Evolutionary conservation across 768 basidiomycete genomes (phyloP), one percentile per base, ranked within the genome.

Genomic region (Termitomyces bulborhizus): DNA sequence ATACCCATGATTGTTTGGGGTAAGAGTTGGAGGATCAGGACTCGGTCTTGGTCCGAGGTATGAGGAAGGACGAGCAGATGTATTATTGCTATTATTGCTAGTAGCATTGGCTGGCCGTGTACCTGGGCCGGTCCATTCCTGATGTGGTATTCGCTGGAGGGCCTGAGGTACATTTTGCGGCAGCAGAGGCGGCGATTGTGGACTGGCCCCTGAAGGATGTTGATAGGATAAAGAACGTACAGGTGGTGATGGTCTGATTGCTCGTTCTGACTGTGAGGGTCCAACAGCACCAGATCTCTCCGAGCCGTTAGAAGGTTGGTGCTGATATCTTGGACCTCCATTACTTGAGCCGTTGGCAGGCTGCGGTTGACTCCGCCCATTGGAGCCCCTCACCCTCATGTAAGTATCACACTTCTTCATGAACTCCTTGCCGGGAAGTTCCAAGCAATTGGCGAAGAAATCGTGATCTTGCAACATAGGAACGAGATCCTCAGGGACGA

Each of bases 401-500:
- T 93, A 96, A n/a, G 85, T 86, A 57, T 94, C 92, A 59, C 90
- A 92, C 71, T 91, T 95, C 80, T 92, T 97, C 74, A 98, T 73
- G 67, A 98, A 93, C 44, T 99, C 96, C 69, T 96, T 96, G 61
- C 87, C 85, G 1, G 94, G 93, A 27, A 98, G 78, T 40, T 98
- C 96, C 71, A 94, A 71, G 49, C 83, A 86, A 68, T 84, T 93
- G 46, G 82, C 76, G 67, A 99, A 97, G 68, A 95, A 90, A 32
- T 98, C 94, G 66, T 93, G 90, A 62, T 98, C 94, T 51, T 86
- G 82, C 16, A 99, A 78, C 53, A 98, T 90, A 12, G 85, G 74
- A 39, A 90, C 64, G 66, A 98, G 88, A 65, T 99, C 96, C 63
- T 83, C 80, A 5, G 97, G 97, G 11, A 98, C 93, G n/a, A 84